Conservation (phyloP, 2,329 filamentous ascomycete genomes). For the Podosphaera fusca region DNA sequence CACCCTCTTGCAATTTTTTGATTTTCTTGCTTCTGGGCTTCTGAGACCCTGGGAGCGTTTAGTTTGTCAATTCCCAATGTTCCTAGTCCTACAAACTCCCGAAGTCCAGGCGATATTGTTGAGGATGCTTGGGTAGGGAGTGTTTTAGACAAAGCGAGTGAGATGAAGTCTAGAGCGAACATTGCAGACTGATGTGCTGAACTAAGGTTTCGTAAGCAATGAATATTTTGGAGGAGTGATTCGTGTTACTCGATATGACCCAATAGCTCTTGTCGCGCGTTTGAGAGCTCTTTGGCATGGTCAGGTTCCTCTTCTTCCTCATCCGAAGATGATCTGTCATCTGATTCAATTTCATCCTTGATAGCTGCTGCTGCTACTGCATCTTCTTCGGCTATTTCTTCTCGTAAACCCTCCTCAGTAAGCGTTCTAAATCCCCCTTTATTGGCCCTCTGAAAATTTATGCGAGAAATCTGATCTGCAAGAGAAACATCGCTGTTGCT, state of each 20-base stretch:
- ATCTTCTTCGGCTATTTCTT: constrained; percentile 33
- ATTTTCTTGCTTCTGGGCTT: constrained; percentile 31
- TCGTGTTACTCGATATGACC: constrained; percentile 30
- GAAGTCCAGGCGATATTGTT: constrained; percentile 48
- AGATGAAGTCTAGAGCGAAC: constrained; percentile 60
- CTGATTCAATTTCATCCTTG: constrained; percentile 21
- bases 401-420: constrained; percentile 46
- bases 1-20: constrained; percentile 41
- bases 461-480: constrained; percentile 53
- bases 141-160: constrained; percentile 63
- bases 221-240: not conserved
- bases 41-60: constrained; percentile 33
- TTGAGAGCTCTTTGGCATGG: constrained; percentile 15
- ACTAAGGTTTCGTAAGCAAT: constrained; percentile 9
- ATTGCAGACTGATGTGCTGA: constrained; percentile 35
- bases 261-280: constrained; percentile 33
- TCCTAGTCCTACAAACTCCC: constrained; percentile 48
- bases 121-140: constrained; percentile 43
- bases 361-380: constrained; percentile 9
- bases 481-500: constrained; percentile 36
- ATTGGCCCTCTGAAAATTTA: constrained; percentile 34
- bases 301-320: constrained; percentile 16
- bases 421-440: constrained; percentile 65
- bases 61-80: constrained; percentile 48
- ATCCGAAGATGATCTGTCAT: constrained; percentile 24